A percentile compares a stretch with the other conserved stretches of the same genome.
Evolutionary conservation across 371 early-diverging fungal species (phyloP).

Genomic region (Mortierella sp.): DNA sequence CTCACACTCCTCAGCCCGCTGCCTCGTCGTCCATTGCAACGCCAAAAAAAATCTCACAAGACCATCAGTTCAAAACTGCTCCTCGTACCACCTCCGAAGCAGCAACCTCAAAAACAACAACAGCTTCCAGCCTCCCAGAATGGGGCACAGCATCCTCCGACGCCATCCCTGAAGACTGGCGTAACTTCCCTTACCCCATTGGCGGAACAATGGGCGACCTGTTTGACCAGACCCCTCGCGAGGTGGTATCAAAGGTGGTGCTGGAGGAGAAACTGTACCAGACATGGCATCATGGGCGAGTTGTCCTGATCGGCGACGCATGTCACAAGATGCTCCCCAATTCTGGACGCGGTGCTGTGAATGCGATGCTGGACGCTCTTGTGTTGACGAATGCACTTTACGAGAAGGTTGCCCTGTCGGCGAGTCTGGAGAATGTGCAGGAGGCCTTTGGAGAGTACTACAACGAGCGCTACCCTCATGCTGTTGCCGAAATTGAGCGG

Average conservation of each 20-base stretch:
- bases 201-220: constrained; percentile 23
- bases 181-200: constrained; percentile 14
- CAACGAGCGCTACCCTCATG: constrained; percentile 19
- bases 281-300: constrained; percentile 14
- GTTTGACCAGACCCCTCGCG: constrained; percentile 20
- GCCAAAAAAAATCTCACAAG: not conserved
- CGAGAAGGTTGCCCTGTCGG: not conserved
- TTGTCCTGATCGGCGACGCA: constrained; percentile 19
- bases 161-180: constrained; percentile 16
- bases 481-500: not conserved
- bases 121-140: not conserved
- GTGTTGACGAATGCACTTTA: constrained; percentile 14
- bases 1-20: not conserved
- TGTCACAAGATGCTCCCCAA: constrained; percentile 26
- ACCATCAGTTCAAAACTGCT: not conserved
- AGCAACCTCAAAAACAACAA: not conserved
- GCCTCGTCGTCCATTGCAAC: not conserved
- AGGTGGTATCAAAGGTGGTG: constrained; percentile 20
- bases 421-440: not conserved
- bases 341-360: constrained; percentile 19
- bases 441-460: constrained; percentile 16
- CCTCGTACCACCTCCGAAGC: not conserved
- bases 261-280: constrained; percentile 22
- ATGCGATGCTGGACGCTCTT: constrained; percentile 18
- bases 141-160: constrained; percentile 22